phyloP scores from a whole-genome alignment of 805 yeast genomes.

The Kodamaea jinghongensis region DNA sequence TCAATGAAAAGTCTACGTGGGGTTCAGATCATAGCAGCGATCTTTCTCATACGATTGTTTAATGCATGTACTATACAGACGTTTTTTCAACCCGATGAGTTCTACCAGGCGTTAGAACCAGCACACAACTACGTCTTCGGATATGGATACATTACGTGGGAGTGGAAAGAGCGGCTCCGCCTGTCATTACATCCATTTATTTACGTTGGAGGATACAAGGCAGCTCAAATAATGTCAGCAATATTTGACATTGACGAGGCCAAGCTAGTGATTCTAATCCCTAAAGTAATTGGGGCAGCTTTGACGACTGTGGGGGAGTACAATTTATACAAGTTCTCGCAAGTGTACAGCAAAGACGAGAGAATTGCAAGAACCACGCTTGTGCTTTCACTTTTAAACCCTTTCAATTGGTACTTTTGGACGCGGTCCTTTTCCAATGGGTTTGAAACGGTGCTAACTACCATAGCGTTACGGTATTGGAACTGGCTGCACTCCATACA shows the following conservation, averaged over 20 bases:
- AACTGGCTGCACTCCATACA: conserved; percentile 47
- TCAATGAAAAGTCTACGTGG: too few species aligned
- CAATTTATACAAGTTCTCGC: conserved; percentile 49
- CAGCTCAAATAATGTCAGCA: conserved; percentile 21
- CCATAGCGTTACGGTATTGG: conserved; percentile 68
- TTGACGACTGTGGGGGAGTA: conserved; percentile 74
- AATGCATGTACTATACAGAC: conserved; percentile 68
- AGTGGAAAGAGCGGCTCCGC: conserved; percentile 76
- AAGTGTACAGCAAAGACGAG: conserved; percentile 31
- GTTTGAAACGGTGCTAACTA: conserved; percentile 70
- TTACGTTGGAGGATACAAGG: conserved; percentile 46
- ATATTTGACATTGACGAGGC: conserved; percentile 12
- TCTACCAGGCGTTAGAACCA: conserved; percentile 88
- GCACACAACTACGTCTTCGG: conserved; percentile 77
- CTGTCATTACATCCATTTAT: conserved; percentile 78
- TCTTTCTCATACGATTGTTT: conserved; percentile 45
- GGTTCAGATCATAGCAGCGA: conserved; percentile 5
- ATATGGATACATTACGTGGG: conserved; percentile 90
- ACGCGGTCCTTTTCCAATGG: conserved; percentile 87
- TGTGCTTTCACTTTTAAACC: conserved; percentile 53
- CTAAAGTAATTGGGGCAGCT: conserved; percentile 67
- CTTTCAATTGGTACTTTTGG: conserved; percentile 78
- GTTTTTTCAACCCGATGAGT: conserved; percentile 96
- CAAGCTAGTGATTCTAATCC: conserved; percentile 45
- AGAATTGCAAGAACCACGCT: conserved; percentile 43